Base-by-base conservation (phyloP, 306 rosid genomes). In the Begonia masoniana region DNA sequence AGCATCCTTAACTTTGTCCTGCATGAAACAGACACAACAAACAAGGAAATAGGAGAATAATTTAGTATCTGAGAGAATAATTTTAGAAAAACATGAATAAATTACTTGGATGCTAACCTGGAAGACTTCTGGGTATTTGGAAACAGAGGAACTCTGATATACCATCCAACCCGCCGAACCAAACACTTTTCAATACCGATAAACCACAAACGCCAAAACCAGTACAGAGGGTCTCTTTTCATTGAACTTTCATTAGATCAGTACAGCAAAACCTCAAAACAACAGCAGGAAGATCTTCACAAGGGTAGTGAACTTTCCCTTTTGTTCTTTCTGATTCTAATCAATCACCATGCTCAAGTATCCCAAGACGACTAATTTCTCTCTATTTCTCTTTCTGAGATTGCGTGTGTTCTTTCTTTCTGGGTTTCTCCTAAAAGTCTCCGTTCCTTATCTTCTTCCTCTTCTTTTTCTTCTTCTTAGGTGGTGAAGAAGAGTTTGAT, bases 261-360 rank as follows among this genome's bases (percentile, higher is more conserved):
- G 43, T 45, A 55, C 43, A 23, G 54, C 36, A 31, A 43, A 48
- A 54, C 43, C 64, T 66, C 64, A 53, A 66, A 65, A 55, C 46
- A 58, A 57, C 53, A 39, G 35, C 54, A 47, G 62, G 35, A 47
- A 1, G 48, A 45, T 31, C 7, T 31, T 5, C 39, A 58, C 63
- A 42, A 42, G 39, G 41, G 12, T 63, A 1, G 1, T 31, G 19
- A 48, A 46, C 16, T n/a, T 67, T 55, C 58, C 58, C 61, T 72
- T 58, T 62, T 47, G 43, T 36, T 59, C 48, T 64, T 43, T 31
- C 56, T 39, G 48, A 51, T 68, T 47, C 55, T 62, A 67, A 67
- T 72, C 70, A 71, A 64, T 59, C 68, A 71, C 73, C 85, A 78
- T 71, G 85, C 68, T 76, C 75, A 78, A 74, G 46, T 59, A 74